phyloP scores from a whole-genome alignment of 2,329 filamentous ascomycete species.

The Diplodia mutila region DNA sequence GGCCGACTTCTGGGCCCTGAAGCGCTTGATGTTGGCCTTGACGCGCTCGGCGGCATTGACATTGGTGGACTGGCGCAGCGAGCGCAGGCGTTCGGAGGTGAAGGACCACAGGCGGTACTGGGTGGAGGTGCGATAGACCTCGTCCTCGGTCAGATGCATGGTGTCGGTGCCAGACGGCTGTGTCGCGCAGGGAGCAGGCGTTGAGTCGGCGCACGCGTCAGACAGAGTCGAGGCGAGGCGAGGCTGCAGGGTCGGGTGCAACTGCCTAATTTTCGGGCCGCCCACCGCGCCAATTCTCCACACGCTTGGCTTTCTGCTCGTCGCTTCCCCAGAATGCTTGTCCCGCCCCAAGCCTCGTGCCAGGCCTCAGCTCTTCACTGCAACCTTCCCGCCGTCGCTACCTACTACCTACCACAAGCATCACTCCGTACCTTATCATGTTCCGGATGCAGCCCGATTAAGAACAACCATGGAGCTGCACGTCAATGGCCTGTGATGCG shows the following conservation, averaged over 20 bases:
- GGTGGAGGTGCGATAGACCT: constrained; percentile 84
- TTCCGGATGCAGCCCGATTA: background rate
- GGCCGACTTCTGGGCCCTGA: constrained; percentile 42
- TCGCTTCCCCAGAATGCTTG: constrained; percentile 6
- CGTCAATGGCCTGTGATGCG: background rate
- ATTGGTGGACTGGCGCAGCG: constrained; percentile 79
- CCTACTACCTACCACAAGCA: too few species aligned
- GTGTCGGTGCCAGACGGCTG: background rate
- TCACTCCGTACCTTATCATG: background rate
- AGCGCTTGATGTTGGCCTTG: constrained; percentile 59
- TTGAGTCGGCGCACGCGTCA: constrained; percentile 12
- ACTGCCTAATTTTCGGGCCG: background rate
- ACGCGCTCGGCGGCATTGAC: constrained; percentile 72
- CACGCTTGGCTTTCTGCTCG: constrained; percentile 9
- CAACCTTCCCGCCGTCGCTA: background rate
- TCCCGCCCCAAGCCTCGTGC: background rate
- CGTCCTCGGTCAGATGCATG: constrained; percentile 76
- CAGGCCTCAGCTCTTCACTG: background rate
- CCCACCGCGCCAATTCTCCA: background rate
- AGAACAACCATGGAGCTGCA: background rate
- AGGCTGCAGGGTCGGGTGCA: background rate
- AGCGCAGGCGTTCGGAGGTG: constrained; percentile 70
- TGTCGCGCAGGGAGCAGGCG: constrained; percentile 6
- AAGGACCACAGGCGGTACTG: constrained; percentile 95
- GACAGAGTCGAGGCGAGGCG: too few species aligned